These are phyloP conservation scores for Fomitopsis betulina DNA, from an alignment of 1,284 basidiomycete species.

Conservation along the genomic window DNA sequence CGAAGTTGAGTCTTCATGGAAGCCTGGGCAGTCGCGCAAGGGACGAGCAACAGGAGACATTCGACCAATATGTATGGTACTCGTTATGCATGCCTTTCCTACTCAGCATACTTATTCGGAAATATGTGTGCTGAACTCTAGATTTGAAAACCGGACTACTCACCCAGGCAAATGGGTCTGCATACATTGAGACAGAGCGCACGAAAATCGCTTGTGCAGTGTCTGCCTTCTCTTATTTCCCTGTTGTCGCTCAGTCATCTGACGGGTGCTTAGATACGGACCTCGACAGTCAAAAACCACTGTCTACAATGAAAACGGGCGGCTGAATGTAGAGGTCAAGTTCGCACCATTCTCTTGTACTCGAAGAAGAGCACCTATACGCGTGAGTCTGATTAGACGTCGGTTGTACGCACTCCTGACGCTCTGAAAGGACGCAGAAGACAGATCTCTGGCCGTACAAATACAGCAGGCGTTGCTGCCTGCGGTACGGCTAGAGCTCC, in stretches of 20 bases:
- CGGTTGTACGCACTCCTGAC: not conserved
- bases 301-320: slow-evolving; percentile 81
- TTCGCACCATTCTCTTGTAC: slow-evolving; percentile 90
- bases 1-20: slow-evolving; percentile 22
- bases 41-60: slow-evolving; percentile 59
- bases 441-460: slow-evolving; percentile 75
- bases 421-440: slow-evolving; percentile 81
- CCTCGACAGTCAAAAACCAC: slow-evolving; percentile 83
- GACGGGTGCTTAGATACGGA: slow-evolving; percentile 65
- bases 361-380: slow-evolving; percentile 76
- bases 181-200: slow-evolving; percentile 87
- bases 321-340: slow-evolving; percentile 93
- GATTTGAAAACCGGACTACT: slow-evolving; percentile 89
- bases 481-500: slow-evolving; percentile 81
- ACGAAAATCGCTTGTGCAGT: slow-evolving; percentile 95
- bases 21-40: slow-evolving; percentile 35
- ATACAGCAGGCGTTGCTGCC: slow-evolving; percentile 87
- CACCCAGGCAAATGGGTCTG: slow-evolving; percentile 90
- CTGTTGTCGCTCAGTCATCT: slow-evolving; percentile 1
- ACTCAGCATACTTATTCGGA: too few species aligned
- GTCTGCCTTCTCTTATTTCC: slow-evolving; percentile 39
- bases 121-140: slow-evolving; percentile 29
- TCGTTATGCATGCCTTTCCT: slow-evolving; percentile 8
- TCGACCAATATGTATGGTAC: slow-evolving; percentile 75
- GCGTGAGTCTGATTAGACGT: slow-evolving; percentile 49